Base-by-base conservation (phyloP, 768 basidiomycete species). In the Astraeus odoratus region DNA sequence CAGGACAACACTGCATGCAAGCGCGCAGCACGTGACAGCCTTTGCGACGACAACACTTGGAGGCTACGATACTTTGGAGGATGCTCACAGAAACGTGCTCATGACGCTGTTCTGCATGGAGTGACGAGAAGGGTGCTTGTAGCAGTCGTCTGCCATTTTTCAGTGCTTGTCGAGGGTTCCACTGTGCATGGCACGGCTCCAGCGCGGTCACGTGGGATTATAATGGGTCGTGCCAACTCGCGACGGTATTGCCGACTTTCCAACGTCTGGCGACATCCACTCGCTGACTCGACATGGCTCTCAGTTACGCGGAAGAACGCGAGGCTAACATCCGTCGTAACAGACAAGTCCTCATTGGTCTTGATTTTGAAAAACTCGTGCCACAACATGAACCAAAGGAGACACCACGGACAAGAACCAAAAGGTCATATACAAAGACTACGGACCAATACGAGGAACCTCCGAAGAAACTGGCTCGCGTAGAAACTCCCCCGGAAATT, bases 351-450 rank as follows among this genome's bases (percentile, higher is more conserved):
- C 59, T 85, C 31, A 56, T 55, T 8, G 42, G 47, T 0, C 56
- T 81, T 7, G 75, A 69, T 0, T 60, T 84, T 1, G 38, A 50
- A n/a, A 50, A 45, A 33, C 51, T 65, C 6, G 69, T 67, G 43
- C 76, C 77, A 19, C 42, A 62, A 1, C 64, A 71, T 18, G 78
- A 77, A 48, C 75, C 76, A 0, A 72, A 67, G 48, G 75, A 75
- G 47, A 54, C 46, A 27, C 55, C 63, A 13, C 31, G 56, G 10
- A n/a, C 47, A 8, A 44, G 52, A 0, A 71, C 68, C 50, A 80
- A 82, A 54, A 57, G 74, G 26, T 74, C 74, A 48, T 51, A 57
- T 1, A 35, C 49, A 7, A 55, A 61, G 56, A 43, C 51, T 31
- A 37, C 52, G 40, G 55, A 57, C 34, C 49, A 46, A 31, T 48